Conservation (phyloP, 225 moss, liverwort and hornwort species). For the Pseudoscleropodium purum region DNA sequence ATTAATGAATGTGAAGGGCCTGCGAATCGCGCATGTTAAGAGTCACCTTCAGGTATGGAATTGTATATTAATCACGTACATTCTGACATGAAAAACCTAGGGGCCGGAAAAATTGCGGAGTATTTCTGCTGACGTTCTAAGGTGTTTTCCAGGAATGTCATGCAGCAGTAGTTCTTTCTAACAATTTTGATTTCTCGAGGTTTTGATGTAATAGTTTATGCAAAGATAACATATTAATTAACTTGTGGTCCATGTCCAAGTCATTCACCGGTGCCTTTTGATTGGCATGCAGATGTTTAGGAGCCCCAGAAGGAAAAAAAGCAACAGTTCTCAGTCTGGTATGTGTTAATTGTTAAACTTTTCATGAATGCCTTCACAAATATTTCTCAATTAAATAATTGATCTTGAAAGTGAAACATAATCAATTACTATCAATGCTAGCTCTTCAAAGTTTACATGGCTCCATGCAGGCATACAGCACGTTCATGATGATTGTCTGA, state of each 20-base stretch:
- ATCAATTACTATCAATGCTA: neutral
- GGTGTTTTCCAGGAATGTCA: neutral
- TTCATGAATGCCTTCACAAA: neutral
- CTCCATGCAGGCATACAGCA: neutral
- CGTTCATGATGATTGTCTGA: neutral
- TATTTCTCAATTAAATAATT: neutral
- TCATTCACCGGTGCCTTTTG: neutral
- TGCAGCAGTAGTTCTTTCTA: neutral
- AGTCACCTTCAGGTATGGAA: slow-evolving; percentile 50
- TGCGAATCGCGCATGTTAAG: slow-evolving; percentile 54
- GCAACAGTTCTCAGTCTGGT: slow-evolving; percentile 1
- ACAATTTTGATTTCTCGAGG: neutral
- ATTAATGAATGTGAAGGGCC: slow-evolving; percentile 36
- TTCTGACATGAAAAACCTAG: neutral
- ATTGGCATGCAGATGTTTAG: slow-evolving; percentile 50
- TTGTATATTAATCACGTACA: neutral
- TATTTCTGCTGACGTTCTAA: neutral
- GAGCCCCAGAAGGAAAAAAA: slow-evolving; percentile 7
- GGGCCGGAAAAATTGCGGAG: neutral
- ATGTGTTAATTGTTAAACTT: neutral
- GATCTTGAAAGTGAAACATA: neutral
- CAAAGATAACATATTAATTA: neutral
- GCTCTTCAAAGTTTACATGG: neutral
- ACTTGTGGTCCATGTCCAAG: neutral
- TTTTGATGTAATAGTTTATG: neutral